phyloP scores from a whole-genome alignment of 148 eudicot genomes.

The Fagopyrum esculentum region DNA sequence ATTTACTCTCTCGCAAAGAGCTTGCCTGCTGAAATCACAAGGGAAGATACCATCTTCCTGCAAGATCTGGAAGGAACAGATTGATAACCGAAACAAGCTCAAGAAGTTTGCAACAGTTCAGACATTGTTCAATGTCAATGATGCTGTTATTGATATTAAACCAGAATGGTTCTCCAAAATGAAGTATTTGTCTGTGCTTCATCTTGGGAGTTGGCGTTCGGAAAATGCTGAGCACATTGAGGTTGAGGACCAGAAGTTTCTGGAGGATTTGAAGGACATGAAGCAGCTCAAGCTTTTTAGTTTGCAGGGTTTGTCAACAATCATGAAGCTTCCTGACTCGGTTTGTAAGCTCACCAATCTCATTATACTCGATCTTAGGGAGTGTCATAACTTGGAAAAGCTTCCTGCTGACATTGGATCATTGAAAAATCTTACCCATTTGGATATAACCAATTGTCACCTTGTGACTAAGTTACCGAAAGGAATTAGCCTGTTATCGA shows the following conservation, averaged over 20 bases:
- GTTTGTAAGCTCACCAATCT: slow-evolving; percentile 27
- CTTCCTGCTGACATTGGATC: slow-evolving; percentile 31
- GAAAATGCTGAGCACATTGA: slow-evolving; percentile 31
- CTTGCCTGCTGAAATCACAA: background rate
- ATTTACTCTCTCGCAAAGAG: background rate
- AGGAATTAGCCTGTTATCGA: slow-evolving; percentile 20
- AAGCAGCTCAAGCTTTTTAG: slow-evolving; percentile 32
- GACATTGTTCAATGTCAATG: slow-evolving; percentile 30
- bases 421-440: slow-evolving; percentile 37
- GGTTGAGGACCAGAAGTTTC: slow-evolving; percentile 22
- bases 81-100: background rate
- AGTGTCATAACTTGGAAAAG: slow-evolving; percentile 39
- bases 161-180: slow-evolving; percentile 30
- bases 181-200: slow-evolving; percentile 32
- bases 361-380: slow-evolving; percentile 35
- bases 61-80: background rate
- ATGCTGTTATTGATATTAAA: slow-evolving; percentile 21
- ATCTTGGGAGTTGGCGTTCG: slow-evolving; percentile 46
- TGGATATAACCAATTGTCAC: slow-evolving; percentile 52
- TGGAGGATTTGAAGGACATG: slow-evolving; percentile 22
- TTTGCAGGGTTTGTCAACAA: slow-evolving; percentile 44
- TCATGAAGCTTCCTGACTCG: slow-evolving; percentile 27
- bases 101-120: background rate
- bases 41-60: background rate
- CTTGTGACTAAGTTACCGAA: slow-evolving; percentile 39